Base-by-base conservation (phyloP, 2,329 filamentous ascomycete species). In the Cytospora piceicola region DNA sequence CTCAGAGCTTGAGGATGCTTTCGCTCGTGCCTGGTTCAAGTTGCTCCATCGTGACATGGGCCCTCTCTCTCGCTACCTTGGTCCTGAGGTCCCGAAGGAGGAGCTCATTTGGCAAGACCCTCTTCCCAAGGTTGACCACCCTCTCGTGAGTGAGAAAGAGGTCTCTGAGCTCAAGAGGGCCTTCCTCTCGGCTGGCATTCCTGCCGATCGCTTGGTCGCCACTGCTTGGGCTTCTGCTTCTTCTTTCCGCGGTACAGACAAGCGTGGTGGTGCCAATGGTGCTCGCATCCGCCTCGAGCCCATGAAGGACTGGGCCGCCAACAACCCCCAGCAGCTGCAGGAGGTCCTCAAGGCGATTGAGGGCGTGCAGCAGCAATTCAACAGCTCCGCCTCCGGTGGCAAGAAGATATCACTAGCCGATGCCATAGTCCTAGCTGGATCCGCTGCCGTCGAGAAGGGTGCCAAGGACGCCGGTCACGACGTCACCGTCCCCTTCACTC, bases 231-330 rank as follows among this genome's bases (percentile, higher is more conserved):
- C 87, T 1, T 86, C 90, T 0, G 89, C 89, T 29, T 89, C 89
- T 2, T 89, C 88, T 34, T 92, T 89, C 87, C 89, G 90, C 68
- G 85, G 87, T 71, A 85, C 87, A 71, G 91, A 94, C 82, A 93
- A 93, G 86, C 91, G 91, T 70, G 91, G 91, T 71, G 91, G 91
- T 74, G 91, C 91, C 78, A 94, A 94, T 73, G 91, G 91, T 72
- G 90, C 86, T 17, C 90, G 91, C 71, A 91, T 94, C 72, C 88
- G 89, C 39, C 88, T 94, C 14, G 81, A 83, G 68, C 91, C 91
- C 29, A 88, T 91, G 79, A 87, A 87, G 72, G 80, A 86, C 76
- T 94, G 91, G 90, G 78, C 86, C 73, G 84, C 88, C 74, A 94
- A 94, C 85, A 90, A 92, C 81, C 90, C 90, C 32, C 72, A 81